Evolutionary conservation across 2,329 filamentous ascomycete genomes (phyloP).

Genomic region (Talaromyces sp.): DNA sequence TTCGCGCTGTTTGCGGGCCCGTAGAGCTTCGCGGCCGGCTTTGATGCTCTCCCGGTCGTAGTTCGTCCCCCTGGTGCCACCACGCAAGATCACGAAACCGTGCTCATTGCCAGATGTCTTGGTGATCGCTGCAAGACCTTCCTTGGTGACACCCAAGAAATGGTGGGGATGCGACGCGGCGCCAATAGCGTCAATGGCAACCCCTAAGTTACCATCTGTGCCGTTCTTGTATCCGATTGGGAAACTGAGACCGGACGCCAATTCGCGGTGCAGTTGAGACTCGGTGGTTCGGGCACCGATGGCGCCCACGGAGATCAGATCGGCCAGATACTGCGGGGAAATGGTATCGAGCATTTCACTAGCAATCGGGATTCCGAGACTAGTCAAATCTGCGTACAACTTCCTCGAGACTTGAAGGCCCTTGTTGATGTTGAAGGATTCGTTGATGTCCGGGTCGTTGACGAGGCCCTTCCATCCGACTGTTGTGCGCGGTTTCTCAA

Average conservation of each 20-base stretch:
- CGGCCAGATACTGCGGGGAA: slow-evolving; percentile 94
- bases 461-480: slow-evolving; percentile 99
- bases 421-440: slow-evolving; percentile 99
- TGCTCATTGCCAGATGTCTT: slow-evolving; percentile 92
- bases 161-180: slow-evolving; percentile 67
- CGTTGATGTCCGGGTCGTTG: slow-evolving; percentile 97
- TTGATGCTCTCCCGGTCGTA: slow-evolving; percentile 83
- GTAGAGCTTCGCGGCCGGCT: slow-evolving; percentile 71
- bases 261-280: slow-evolving; percentile 91
- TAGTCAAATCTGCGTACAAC: slow-evolving; percentile 87
- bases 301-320: slow-evolving; percentile 90
- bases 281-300: slow-evolving; percentile 96
- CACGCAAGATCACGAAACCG: slow-evolving; percentile 93
- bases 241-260: slow-evolving; percentile 92
- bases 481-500: slow-evolving; percentile 97
- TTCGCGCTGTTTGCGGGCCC: slow-evolving; percentile 77
- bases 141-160: slow-evolving; percentile 98
- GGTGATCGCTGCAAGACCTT: slow-evolving; percentile 91
- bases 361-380: slow-evolving; percentile 86
- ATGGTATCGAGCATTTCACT: slow-evolving; percentile 99
- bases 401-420: slow-evolving; percentile 87
- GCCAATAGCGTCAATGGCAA: slow-evolving; percentile 94
- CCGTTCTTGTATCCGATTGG: slow-evolving; percentile 99
- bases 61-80: slow-evolving; percentile 89
- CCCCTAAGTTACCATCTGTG: slow-evolving; percentile 84